Evolutionary conservation across 306 rosid genomes (phyloP).

Genomic region (Vigna angularis): DNA sequence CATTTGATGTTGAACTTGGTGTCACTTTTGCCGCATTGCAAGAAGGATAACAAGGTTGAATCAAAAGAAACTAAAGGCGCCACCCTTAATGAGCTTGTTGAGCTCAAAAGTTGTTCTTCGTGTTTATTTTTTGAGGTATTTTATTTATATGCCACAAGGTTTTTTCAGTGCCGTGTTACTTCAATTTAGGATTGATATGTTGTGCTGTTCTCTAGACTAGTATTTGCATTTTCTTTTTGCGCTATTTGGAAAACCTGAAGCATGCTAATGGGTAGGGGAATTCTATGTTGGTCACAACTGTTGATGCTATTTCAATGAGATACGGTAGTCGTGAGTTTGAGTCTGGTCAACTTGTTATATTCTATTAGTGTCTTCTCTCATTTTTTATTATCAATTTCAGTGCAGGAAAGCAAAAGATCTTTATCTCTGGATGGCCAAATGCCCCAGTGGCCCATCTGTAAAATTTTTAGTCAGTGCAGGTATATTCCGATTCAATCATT

Average conservation of each 20-base stretch:
- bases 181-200: conserved; percentile 11
- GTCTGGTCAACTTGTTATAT: neutral
- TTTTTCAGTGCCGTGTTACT: neutral
- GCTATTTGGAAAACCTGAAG: neutral
- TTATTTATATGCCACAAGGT: neutral
- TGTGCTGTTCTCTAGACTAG: conserved; percentile 5
- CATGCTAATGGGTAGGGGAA: conserved; percentile 4
- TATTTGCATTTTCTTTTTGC: neutral
- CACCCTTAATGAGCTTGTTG: conserved; percentile 89
- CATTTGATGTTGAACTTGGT: conserved; percentile 96
- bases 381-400: conserved; percentile 57
- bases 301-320: neutral
- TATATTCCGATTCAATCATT: conserved; percentile 44
- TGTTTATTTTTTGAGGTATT: conserved; percentile 90
- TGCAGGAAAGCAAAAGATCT: conserved; percentile 95
- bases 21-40: conserved; percentile 87
- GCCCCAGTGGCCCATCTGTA: conserved; percentile 92
- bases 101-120: conserved; percentile 82
- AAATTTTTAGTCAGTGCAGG: conserved; percentile 97
- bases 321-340: neutral
- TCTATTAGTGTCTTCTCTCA: conserved; percentile 9
- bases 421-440: conserved; percentile 92
- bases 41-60: conserved; percentile 97
- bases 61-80: conserved; percentile 86
- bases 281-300: conserved; percentile 2